Base-by-base conservation (phyloP, 305 asterid species). In the Plantago lanceolata region DNA sequence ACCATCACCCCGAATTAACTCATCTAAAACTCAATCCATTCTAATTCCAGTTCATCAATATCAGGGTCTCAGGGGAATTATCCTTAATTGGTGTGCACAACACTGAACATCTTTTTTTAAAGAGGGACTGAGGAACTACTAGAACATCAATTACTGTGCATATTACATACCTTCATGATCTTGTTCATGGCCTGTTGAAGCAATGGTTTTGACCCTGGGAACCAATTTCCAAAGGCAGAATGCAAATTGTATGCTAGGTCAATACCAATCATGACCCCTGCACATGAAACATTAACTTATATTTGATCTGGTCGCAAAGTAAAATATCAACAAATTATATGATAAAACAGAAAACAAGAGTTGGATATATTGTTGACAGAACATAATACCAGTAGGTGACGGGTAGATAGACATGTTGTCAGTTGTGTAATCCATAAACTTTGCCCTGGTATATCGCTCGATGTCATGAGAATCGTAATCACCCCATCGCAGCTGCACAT, bases 401-500 rank as follows among this genome's bases (percentile, higher is more conserved):
- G 99, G 99, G 79, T 94, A 94, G 66, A 94, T 94, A 8, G 99
- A 94, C 99, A 94, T 94, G 75, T 94, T 94, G 68, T 94, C 97
- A 7, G 99, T 94, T 5, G 99, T 90, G 81, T 94, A 94, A 75
- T 94, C 99, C 99, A 94, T 90, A 66, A 94, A 94, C 70, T 94
- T 94, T 0, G 99, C 99, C 68, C 97, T 82, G 2, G 97, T 94
- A 68, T 94, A 94, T 61, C 99, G 82, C 72, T 94, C 99, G 66
- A 94, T 94, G 54, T 94, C 99, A 74, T 94, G 99, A 68, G 99
- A 94, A 68, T 94, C 99, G 49, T 94, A 94, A 77, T 94, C 97
- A 74, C 96, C 99, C 99, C 99, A 94, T 8, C 99, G 92, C 59
- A 94, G 96, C 81, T 94, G 99, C 79, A 94, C 97, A 71, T 94